Evolutionary conservation across 306 rosid genomes (phyloP).

Genomic region (Quercus agrifolia): DNA sequence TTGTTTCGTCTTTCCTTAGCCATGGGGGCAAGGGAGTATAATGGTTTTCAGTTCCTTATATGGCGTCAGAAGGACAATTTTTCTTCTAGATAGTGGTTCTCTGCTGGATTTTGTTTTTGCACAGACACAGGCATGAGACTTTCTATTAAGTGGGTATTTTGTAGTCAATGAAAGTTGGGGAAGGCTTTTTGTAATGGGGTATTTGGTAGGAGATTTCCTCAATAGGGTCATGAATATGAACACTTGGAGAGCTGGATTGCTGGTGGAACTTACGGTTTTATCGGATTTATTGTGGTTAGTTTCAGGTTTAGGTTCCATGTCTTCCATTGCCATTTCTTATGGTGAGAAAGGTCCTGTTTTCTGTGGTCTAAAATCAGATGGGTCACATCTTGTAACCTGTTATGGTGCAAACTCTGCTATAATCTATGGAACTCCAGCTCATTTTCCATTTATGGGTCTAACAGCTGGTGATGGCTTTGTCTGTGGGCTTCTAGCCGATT

Average conservation of each 20-base stretch:
- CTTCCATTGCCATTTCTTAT: slow-evolving; percentile 79
- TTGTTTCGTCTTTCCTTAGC: slow-evolving; percentile 12
- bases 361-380: slow-evolving; percentile 83
- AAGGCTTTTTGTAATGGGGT: slow-evolving; percentile 35
- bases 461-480: slow-evolving; percentile 88
- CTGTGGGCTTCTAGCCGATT: slow-evolving; percentile 79
- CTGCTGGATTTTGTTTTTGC: slow-evolving; percentile 19
- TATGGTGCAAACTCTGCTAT: slow-evolving; percentile 81
- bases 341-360: slow-evolving; percentile 82
- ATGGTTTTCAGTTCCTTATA: not conserved
- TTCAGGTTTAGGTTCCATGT: slow-evolving; percentile 86
- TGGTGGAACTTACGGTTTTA: slow-evolving; percentile 36
- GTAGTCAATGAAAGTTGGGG: slow-evolving; percentile 2
- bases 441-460: slow-evolving; percentile 65
- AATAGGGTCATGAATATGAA: slow-evolving; percentile 34
- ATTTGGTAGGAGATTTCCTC: slow-evolving; percentile 23
- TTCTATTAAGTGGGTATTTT: not conserved
- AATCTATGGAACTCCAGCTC: slow-evolving; percentile 65
- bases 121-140: not conserved
- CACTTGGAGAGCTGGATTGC: slow-evolving; percentile 30
- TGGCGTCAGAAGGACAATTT: not conserved
- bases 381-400: slow-evolving; percentile 78
- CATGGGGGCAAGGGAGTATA: slow-evolving; percentile 13
- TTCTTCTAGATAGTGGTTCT: slow-evolving; percentile 12
- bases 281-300: slow-evolving; percentile 43